Evolutionary conservation across 2,329 filamentous ascomycete genomes (phyloP).

Genomic region (Aphanocladium album): DNA sequence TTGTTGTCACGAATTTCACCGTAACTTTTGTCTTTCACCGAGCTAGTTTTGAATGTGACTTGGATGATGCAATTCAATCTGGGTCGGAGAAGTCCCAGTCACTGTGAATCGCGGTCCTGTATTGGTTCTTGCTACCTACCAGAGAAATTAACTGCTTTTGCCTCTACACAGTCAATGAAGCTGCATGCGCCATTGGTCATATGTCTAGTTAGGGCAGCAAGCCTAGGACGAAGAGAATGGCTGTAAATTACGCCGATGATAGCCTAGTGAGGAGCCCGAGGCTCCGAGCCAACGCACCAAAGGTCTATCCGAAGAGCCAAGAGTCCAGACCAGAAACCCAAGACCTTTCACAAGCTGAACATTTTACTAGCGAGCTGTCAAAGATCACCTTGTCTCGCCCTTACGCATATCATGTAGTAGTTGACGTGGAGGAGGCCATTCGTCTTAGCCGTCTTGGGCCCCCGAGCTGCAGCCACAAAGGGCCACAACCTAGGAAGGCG

Average conservation of each 20-base stretch:
- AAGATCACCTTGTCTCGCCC: not conserved
- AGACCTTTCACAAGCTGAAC: not conserved
- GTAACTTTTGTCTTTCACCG: not conserved
- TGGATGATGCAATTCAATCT: not conserved
- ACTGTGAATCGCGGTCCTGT: not conserved
- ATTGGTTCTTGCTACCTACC: not conserved
- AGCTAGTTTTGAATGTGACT: not conserved
- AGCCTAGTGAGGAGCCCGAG: not conserved
- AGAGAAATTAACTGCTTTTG: not conserved
- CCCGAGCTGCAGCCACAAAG: not conserved
- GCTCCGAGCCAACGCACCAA: not conserved
- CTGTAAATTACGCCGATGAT: not conserved
- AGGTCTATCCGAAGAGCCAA: not conserved
- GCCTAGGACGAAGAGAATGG: not conserved
- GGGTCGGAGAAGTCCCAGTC: not conserved
- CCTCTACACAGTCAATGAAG: not conserved
- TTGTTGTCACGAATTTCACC: not conserved
- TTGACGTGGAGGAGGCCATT: not conserved
- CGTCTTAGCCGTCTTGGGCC: not conserved
- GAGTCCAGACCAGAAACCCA: not conserved
- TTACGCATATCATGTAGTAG: not conserved
- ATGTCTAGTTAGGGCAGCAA: not conserved
- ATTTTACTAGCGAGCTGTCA: not conserved
- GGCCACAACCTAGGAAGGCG: not conserved
- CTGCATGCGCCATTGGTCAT: not conserved